Conservation (phyloP, 2,329 filamentous ascomycete genomes). For the Chaetomium olivaceum region DNA sequence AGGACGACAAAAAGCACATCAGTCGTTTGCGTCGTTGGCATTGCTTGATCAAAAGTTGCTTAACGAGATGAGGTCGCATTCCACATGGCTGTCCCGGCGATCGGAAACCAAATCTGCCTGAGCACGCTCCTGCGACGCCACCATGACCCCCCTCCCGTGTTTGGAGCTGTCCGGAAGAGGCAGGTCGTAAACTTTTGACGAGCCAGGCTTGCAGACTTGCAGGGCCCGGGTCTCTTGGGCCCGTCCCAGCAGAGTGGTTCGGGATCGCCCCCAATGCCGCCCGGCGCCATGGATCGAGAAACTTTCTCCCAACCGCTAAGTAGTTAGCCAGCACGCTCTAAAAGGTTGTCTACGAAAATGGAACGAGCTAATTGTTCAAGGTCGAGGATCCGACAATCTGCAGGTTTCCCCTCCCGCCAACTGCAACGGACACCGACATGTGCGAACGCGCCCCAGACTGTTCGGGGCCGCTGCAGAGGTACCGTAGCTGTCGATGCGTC, state of each 20-base stretch:
- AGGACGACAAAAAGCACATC: neutral
- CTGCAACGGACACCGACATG: neutral
- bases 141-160: slow-evolving; percentile 9
- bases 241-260: slow-evolving; percentile 31
- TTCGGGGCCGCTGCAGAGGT: neutral
- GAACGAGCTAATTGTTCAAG: neutral
- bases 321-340: neutral
- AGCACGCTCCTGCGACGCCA: slow-evolving; percentile 17
- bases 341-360: neutral
- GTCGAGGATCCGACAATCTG: neutral
- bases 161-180: slow-evolving; percentile 26
- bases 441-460: neutral
- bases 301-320: slow-evolving; percentile 5
- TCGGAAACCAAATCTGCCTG: slow-evolving; percentile 20
- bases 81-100: slow-evolving; percentile 13
- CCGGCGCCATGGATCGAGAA: slow-evolving; percentile 19
- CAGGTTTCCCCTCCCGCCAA: neutral
- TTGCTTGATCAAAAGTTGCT: neutral
- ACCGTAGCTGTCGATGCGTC: neutral
- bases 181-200: slow-evolving; percentile 23
- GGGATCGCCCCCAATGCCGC: slow-evolving; percentile 30
- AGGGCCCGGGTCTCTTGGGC: slow-evolving; percentile 16
- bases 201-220: slow-evolving; percentile 12
- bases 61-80: slow-evolving; percentile 15
- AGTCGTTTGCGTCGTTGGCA: neutral